Evolutionary conservation across 805 yeast species (phyloP), one percentile per base, ranked within the genome.

Genomic region (Metschnikowia lunata): DNA sequence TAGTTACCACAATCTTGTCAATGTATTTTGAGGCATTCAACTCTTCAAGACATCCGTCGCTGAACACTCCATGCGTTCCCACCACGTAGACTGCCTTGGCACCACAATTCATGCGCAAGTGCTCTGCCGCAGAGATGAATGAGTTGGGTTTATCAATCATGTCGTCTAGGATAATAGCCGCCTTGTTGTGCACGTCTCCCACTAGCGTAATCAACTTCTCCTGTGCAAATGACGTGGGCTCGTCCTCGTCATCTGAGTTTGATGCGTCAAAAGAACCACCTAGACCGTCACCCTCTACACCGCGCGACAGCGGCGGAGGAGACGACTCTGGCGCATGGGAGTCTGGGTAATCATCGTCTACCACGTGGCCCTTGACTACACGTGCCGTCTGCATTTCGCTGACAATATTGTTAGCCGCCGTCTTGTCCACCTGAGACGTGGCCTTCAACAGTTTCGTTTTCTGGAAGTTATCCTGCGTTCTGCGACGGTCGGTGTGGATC

Each of bases 71-170:
- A 61, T 93, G 99, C 4, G 98, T 91, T 12, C 97, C 98, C 48
- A 93, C 82, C 23, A 93, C 81, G 57, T 85, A 87, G 26, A 93
- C 97, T 46, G 80, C 76, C 57, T 83, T 85, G 48, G 99, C 99
- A 46, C 99, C 99, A 71, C 99, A 93, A 66, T 90, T 91, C 66
- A 87, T 75, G 54, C 95, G 79, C 63, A 95, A 80, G 69, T 93
- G 99, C 69, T 93, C 99, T 30, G 99, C 99, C 35, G 99, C 99
- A 28, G 97, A 91, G 51, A 93, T 85, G 62, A 90, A 91, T 8
- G 95, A 82, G 51, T 84, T 83, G 36, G 97, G 97, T 62, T 93
- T 88, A 63, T 93, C 99, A 57, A 93, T 85, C 95, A 93, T 88
- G 63, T 93, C 99, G 68, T 93, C 99, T 47, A 93, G 75, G 48